Conservation (phyloP, 2,329 filamentous ascomycete species). For the Lasiodiplodia sp. region DNA sequence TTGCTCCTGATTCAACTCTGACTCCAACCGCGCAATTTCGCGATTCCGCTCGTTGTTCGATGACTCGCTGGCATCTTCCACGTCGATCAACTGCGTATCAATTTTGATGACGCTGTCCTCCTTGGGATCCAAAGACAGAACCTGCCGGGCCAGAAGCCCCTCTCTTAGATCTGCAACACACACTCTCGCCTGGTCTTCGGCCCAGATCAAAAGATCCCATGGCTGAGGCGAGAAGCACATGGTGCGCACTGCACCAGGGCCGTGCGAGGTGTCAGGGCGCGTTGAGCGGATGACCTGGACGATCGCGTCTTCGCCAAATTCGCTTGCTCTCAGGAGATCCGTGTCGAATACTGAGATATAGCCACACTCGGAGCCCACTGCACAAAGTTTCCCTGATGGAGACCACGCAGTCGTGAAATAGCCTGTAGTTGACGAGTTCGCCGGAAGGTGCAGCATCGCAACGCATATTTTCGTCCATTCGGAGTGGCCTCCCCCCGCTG, state of each 20-base stretch:
- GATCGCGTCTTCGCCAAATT: conserved; percentile 66
- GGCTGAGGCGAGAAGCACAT: conserved; percentile 92
- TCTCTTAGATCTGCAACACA: conserved; percentile 76
- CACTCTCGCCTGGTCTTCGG: conserved; percentile 81
- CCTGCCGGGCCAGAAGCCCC: conserved; percentile 72
- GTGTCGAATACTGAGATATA: conserved; percentile 78
- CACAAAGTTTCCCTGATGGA: conserved; percentile 72
- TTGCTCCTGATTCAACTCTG: conserved; percentile 55
- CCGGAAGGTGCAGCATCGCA: conserved; percentile 51
- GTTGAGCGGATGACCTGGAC: conserved; percentile 81
- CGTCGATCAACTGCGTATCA: conserved; percentile 49
- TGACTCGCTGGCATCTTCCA: conserved; percentile 53
- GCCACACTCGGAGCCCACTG: conserved; percentile 81
- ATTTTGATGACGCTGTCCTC: conserved; percentile 64
- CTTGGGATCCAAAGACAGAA: conserved; percentile 68
- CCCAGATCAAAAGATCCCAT: conserved; percentile 91
- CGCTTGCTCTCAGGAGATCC: conserved; percentile 49
- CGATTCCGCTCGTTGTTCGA: conserved; percentile 43
- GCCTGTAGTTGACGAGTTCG: conserved; percentile 52
- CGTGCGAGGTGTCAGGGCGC: conserved; percentile 67
- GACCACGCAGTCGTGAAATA: conserved; percentile 84
- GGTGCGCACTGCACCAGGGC: conserved; percentile 79
- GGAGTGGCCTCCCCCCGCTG: neutral
- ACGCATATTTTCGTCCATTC: conserved; percentile 51
- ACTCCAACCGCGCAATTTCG: conserved; percentile 37